Percentiles rank a stretch among this genome's conserved stretches.
Evolutionary conservation across 768 basidiomycete genomes (phyloP).

Genomic region (Inosperma sp.): DNA sequence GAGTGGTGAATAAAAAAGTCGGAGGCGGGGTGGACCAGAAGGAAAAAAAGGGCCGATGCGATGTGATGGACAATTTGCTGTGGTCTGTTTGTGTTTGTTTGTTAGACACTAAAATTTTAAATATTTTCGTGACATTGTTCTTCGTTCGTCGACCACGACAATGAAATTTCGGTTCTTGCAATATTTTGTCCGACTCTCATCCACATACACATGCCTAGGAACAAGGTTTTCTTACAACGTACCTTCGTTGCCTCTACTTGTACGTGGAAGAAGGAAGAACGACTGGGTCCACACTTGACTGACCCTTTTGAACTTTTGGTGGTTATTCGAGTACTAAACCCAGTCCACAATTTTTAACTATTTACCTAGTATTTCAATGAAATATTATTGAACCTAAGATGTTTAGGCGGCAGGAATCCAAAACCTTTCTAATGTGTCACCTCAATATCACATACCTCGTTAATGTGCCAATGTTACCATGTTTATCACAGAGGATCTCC

Average conservation of each 20-base stretch:
- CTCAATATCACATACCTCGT: no score
- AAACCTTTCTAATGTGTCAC: no score
- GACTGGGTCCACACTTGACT: conserved; percentile 77
- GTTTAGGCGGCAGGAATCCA: no score
- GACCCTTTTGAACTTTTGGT: conserved; percentile 48
- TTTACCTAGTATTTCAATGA: conserved; percentile 3
- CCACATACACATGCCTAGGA: conserved; percentile 75
- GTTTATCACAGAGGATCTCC: no score
- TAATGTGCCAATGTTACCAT: no score
- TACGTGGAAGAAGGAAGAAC: conserved; percentile 58
- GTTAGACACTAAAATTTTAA: conserved; percentile 20
- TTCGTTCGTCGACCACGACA: no score
- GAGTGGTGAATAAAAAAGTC: no score
- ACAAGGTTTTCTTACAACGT: conserved; percentile 63
- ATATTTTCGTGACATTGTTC: conserved; percentile 11
- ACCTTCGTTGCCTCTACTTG: conserved; percentile 81
- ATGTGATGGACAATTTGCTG: no score
- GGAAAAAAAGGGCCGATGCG: conserved; percentile 25
- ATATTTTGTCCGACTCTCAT: no score
- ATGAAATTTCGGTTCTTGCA: no score
- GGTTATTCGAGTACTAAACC: conserved; percentile 80
- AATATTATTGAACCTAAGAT: no score
- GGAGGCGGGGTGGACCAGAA: no score
- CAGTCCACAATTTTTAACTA: conserved; percentile 34
- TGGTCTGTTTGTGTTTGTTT: conserved; percentile 33